These are phyloP conservation scores for Sclerotinia nivalis DNA, from an alignment of 2,329 filamentous ascomycete species.

Conservation along the genomic window DNA sequence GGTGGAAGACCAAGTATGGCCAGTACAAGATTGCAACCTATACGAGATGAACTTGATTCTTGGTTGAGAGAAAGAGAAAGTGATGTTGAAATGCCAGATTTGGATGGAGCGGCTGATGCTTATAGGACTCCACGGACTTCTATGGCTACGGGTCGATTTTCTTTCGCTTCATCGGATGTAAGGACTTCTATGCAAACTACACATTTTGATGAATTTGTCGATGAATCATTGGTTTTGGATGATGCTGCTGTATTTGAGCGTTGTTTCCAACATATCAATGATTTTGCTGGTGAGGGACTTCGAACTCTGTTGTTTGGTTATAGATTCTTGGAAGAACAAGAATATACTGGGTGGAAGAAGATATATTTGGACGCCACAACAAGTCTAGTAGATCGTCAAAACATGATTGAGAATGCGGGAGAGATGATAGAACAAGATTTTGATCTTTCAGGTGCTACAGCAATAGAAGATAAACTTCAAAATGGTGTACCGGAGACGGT, in stretches of 20 bases:
- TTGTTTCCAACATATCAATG: slow-evolving; percentile 85
- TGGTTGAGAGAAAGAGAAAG: slow-evolving; percentile 45
- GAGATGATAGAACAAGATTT: slow-evolving; percentile 79
- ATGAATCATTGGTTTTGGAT: slow-evolving; percentile 60
- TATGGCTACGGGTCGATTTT: slow-evolving; percentile 37
- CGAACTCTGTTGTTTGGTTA: slow-evolving; percentile 84
- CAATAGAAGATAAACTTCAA: slow-evolving; percentile 92
- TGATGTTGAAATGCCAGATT: slow-evolving; percentile 47
- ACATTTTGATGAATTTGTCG: slow-evolving; percentile 55
- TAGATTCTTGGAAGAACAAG: slow-evolving; percentile 70
- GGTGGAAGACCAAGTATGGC: slow-evolving; percentile 36
- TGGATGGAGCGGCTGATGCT: slow-evolving; percentile 41
- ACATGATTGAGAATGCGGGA: slow-evolving; percentile 75
- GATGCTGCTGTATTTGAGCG: slow-evolving; percentile 60
- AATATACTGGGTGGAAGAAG: slow-evolving; percentile 76
- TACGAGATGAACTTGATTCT: slow-evolving; percentile 42
- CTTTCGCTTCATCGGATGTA: slow-evolving; percentile 35
- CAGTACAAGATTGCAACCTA: slow-evolving; percentile 42
- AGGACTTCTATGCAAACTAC: slow-evolving; percentile 49
- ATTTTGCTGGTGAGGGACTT: slow-evolving; percentile 83
- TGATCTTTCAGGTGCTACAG: slow-evolving; percentile 84
- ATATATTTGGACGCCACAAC: slow-evolving; percentile 79
- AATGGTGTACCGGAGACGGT: slow-evolving; percentile 88
- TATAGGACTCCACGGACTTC: slow-evolving; percentile 49
- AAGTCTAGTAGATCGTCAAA: slow-evolving; percentile 75